Evolutionary conservation across 1,139 yeast genomes (phyloP).

Genomic region (Debaryomyces nepalensis): DNA sequence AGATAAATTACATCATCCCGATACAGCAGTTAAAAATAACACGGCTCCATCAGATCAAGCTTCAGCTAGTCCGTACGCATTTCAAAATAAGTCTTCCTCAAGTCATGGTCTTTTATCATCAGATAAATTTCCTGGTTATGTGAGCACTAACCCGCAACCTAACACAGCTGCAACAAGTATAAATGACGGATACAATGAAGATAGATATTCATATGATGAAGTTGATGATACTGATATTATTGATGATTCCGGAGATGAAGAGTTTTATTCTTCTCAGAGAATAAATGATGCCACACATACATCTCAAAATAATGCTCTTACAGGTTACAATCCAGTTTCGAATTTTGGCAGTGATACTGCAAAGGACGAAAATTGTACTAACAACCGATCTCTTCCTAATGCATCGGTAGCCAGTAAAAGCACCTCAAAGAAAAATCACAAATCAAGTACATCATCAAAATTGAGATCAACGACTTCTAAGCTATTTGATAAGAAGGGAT

Average conservation of each 20-base stretch:
- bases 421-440: slow-evolving; percentile 6
- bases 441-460: slow-evolving; percentile 38
- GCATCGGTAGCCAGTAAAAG: slow-evolving; percentile 5
- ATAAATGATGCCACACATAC: background rate
- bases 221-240: slow-evolving; percentile 35
- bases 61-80: slow-evolving; percentile 3
- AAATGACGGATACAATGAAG: slow-evolving; percentile 21
- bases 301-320: background rate
- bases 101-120: background rate
- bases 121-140: background rate
- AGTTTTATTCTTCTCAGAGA: slow-evolving; percentile 18
- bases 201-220: slow-evolving; percentile 37
- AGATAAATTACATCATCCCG: slow-evolving; percentile 6
- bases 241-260: slow-evolving; percentile 42
- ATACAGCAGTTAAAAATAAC: background rate
- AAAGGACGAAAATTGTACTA: slow-evolving; percentile 6
- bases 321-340: slow-evolving; percentile 15
- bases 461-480: slow-evolving; percentile 72
- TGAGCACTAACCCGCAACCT: slow-evolving; percentile 8
- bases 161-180: slow-evolving; percentile 12
- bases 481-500: slow-evolving; percentile 70
- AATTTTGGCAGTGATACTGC: slow-evolving; percentile 17
- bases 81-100: slow-evolving; percentile 1
- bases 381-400: slow-evolving; percentile 9
- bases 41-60: background rate